phyloP scores from a whole-genome alignment of 495 filamentous ascomycete species.

The Penicillium salamii region DNA sequence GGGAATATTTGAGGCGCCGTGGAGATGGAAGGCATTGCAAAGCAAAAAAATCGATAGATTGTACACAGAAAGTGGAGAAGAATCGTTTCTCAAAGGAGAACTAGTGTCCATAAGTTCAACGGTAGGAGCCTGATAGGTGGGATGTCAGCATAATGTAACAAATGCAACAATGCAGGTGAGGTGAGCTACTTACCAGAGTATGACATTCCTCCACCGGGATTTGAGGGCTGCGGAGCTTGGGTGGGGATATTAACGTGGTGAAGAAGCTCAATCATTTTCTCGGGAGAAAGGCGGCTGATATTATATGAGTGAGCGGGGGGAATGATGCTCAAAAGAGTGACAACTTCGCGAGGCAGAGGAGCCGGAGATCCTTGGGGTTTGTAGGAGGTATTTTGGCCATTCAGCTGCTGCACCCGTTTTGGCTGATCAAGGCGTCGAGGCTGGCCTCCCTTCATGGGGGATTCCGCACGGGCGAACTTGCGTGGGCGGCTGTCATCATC shows the following conservation, averaged over 20 bases:
- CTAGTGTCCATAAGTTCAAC: constrained; percentile 10
- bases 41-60: constrained; percentile 5
- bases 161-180: background rate
- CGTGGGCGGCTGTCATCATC: constrained; percentile 71
- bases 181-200: constrained; percentile 32
- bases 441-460: constrained; percentile 82
- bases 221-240: constrained; percentile 41
- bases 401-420: constrained; percentile 46
- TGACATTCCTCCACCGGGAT: constrained; percentile 27
- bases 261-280: constrained; percentile 70
- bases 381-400: constrained; percentile 37
- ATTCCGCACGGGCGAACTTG: constrained; percentile 78
- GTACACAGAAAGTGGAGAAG: constrained; percentile 9
- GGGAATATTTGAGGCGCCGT: constrained; percentile 16
- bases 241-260: constrained; percentile 62
- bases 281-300: constrained; percentile 62
- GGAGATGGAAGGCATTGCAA: constrained; percentile 8
- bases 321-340: constrained; percentile 77
- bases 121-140: constrained; percentile 29
- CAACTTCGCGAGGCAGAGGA: constrained; percentile 73
- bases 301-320: constrained; percentile 73
- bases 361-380: constrained; percentile 44
- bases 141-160: constrained; percentile 1
- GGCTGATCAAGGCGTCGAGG: constrained; percentile 80
- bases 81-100: background rate